Evolutionary conservation across 345 rosid species (phyloP).

Genomic region (Camelina hispida): DNA sequence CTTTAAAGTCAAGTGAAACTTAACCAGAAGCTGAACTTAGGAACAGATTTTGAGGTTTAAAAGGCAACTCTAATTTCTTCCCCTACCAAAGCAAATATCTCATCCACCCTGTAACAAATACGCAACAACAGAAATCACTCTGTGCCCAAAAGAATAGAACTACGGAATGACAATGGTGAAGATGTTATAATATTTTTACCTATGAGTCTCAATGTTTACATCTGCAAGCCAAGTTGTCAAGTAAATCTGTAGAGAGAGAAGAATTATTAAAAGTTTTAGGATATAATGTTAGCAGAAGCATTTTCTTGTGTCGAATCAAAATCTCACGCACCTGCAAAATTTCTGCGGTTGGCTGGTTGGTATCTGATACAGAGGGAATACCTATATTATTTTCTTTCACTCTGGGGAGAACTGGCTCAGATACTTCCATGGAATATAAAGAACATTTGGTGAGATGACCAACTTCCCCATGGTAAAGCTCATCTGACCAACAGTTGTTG

Average conservation of each 20-base stretch:
- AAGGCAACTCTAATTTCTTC: conserved; percentile 69
- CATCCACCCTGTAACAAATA: conserved; percentile 58
- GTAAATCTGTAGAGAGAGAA: conserved; percentile 55
- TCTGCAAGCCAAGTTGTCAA: conserved; percentile 89
- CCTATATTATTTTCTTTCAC: conserved; percentile 49
- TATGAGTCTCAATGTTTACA: conserved; percentile 61
- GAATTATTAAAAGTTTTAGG: neutral
- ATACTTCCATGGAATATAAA: conserved; percentile 54
- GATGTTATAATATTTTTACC: conserved; percentile 51
- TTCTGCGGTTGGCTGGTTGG: conserved; percentile 53
- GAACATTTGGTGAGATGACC: conserved; percentile 58
- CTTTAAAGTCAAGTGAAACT: neutral
- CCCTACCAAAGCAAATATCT: conserved; percentile 62
- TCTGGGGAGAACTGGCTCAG: conserved; percentile 55
- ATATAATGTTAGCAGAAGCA: neutral
- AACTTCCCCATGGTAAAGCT: conserved; percentile 83
- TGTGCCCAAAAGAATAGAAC: neutral
- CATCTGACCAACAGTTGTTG: conserved; percentile 58
- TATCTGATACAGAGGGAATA: conserved; percentile 41
- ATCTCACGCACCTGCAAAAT: conserved; percentile 62
- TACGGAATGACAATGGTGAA: neutral
- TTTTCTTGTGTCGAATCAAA: conserved; percentile 7
- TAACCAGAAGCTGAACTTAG: neutral
- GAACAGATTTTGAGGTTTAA: conserved; percentile 5
- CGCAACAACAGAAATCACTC: conserved; percentile 9